Evolutionary conservation across 495 filamentous ascomycete species (phyloP), one percentile per base, ranked within the genome.

Genomic region (Penicillium coffeae): DNA sequence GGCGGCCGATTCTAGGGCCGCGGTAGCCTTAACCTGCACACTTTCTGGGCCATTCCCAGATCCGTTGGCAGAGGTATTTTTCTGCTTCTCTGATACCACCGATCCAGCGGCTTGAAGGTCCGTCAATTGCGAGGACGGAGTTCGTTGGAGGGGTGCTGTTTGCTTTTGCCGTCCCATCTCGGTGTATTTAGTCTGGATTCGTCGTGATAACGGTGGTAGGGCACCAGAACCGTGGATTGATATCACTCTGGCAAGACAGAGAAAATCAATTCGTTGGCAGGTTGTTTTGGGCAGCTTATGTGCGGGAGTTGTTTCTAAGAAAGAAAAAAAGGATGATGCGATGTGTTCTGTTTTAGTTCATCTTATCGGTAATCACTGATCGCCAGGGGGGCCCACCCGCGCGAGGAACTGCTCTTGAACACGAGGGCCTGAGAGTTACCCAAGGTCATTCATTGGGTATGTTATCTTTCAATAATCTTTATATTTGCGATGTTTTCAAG

Each of bases 151-250:
- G 10, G 87, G 85, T 47, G 75, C 74, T 33, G 79, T 60, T 71
- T 87, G 84, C 63, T 90, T 90, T 48, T 75, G 75, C 52, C 86
- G 79, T 51, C 85, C 86, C 87, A 90, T 90, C 58, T 58, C 47
- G 41, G 37, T 13, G 8, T 43, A 47, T 16, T 33, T 16, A 21
- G 30, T 42, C 20, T 35, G 15, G 21, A 48, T 33, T 40, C 8
- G 3, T 34, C 20, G 21, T 19, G 22, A 10, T 16, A 43, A 45
- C 27, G 30, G n/a, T 37, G n/a, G n/a, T n/a, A n/a, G n/a, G n/a
- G n/a, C n/a, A n/a, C n/a, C n/a, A n/a, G n/a, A n/a, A n/a, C n/a
- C n/a, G n/a, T n/a, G n/a, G n/a, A n/a, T n/a, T n/a, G n/a, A n/a
- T n/a, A n/a, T n/a, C n/a, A n/a, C n/a, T n/a, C n/a, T n/a, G n/a